Evolutionary conservation across 192 early-diverging fungal species (phyloP).

Genomic region (Rhizoclosmatium sp.): DNA sequence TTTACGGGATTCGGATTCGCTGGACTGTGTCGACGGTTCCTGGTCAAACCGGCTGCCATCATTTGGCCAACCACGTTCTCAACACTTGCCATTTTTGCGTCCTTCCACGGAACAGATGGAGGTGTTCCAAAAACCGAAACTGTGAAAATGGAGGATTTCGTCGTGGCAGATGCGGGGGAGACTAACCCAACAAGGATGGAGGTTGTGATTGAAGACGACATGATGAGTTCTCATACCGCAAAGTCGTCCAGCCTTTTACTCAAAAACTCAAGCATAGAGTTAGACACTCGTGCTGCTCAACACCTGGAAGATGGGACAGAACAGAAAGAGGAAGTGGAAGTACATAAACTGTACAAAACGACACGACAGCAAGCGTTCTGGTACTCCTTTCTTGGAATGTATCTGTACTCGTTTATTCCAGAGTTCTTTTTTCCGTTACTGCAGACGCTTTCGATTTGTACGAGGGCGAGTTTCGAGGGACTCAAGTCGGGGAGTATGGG

Average conservation of each 20-base stretch:
- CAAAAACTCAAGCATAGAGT: neutral
- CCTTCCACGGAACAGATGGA: slow-evolving; percentile 23
- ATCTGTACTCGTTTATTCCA: slow-evolving; percentile 16
- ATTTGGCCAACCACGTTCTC: slow-evolving; percentile 81
- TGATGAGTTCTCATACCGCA: slow-evolving; percentile 36
- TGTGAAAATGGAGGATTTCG: slow-evolving; percentile 12
- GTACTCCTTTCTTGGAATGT: slow-evolving; percentile 25
- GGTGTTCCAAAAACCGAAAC: neutral
- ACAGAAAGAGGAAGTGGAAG: no score
- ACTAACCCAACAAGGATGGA: slow-evolving; percentile 4
- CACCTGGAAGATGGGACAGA: no score
- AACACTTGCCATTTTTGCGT: slow-evolving; percentile 35
- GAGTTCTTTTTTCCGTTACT: slow-evolving; percentile 17
- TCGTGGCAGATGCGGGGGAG: slow-evolving; percentile 28
- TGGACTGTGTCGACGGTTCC: slow-evolving; percentile 75
- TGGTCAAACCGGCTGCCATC: slow-evolving; percentile 89
- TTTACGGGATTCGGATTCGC: slow-evolving; percentile 74
- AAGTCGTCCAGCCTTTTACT: slow-evolving; percentile 34
- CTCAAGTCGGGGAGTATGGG: neutral
- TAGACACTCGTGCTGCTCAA: neutral
- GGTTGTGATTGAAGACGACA: slow-evolving; percentile 32
- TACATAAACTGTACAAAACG: no score
- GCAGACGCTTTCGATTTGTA: neutral
- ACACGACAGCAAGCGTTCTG: slow-evolving; percentile 2
- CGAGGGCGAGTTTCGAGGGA: neutral